A percentile compares a stretch with the other conserved stretches of the same genome.
phyloP scores from a whole-genome alignment of 805 yeast genomes.

The Kuraishia hungarica region DNA sequence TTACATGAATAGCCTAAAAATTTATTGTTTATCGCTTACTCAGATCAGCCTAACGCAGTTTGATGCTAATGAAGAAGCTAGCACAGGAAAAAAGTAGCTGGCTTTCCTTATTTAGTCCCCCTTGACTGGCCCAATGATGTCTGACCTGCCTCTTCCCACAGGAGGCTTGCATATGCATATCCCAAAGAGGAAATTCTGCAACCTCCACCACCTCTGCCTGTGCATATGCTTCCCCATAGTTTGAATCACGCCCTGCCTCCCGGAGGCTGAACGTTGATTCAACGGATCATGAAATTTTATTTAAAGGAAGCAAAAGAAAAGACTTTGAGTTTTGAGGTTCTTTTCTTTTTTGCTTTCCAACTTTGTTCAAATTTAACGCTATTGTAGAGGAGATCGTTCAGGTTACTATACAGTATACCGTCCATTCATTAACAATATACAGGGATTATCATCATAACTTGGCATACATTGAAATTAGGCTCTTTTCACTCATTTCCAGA shows the following conservation, averaged over 20 bases:
- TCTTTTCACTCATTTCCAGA: too few species aligned
- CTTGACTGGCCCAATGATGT: too few species aligned
- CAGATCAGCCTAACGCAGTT: too few species aligned
- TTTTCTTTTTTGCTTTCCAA: too few species aligned
- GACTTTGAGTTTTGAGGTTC: background rate
- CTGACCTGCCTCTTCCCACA: background rate
- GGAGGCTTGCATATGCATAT: background rate
- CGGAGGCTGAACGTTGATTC: background rate
- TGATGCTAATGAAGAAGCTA: too few species aligned
- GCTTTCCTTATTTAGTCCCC: too few species aligned
- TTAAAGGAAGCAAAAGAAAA: background rate
- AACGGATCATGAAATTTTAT: background rate
- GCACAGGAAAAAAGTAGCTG: too few species aligned
- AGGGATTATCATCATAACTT: background rate
- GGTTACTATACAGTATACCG: background rate
- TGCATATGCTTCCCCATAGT: background rate
- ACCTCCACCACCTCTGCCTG: background rate
- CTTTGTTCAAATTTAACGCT: background rate
- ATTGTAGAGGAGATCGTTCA: background rate
- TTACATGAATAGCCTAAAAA: background rate
- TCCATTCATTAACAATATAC: background rate
- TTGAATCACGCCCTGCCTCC: background rate
- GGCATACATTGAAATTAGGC: too few species aligned
- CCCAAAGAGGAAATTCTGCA: background rate
- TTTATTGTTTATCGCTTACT: too few species aligned